A percentile compares a stretch with the other conserved stretches of the same genome.
Conservation (phyloP, 345 rosid genomes). For the Eucalyptus pumila region DNA sequence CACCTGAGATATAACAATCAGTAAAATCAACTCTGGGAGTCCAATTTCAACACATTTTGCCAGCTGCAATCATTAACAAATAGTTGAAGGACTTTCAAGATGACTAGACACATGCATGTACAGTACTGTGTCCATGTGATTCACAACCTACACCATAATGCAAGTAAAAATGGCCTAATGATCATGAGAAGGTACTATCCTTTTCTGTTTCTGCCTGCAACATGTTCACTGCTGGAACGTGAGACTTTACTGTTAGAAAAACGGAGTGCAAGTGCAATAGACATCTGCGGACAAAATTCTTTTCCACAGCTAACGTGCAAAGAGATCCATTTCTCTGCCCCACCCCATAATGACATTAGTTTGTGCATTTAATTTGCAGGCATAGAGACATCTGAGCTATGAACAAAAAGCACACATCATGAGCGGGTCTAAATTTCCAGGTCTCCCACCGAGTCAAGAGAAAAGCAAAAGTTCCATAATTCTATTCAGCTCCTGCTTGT, state of each 20-base stretch:
- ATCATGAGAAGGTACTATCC: neutral
- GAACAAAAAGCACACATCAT: neutral
- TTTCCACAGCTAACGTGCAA: neutral
- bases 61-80: neutral
- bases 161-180: neutral
- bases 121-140: neutral
- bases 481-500: neutral
- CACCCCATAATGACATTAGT: neutral
- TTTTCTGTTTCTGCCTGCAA: neutral
- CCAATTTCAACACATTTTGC: constrained; percentile 68
- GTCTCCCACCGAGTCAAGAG: neutral
- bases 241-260: neutral
- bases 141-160: neutral
- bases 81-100: neutral
- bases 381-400: neutral
- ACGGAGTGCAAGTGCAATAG: neutral
- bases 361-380: neutral
- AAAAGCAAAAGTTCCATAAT: neutral
- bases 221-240: neutral
- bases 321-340: neutral
- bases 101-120: neutral
- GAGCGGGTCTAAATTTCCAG: neutral
- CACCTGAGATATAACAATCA: constrained; percentile 78
- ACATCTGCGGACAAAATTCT: neutral
- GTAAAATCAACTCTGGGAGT: constrained; percentile 59